These are phyloP conservation scores for Geotrichum candidum DNA, from an alignment of 1,139 yeast species.

Conservation along the genomic window DNA sequence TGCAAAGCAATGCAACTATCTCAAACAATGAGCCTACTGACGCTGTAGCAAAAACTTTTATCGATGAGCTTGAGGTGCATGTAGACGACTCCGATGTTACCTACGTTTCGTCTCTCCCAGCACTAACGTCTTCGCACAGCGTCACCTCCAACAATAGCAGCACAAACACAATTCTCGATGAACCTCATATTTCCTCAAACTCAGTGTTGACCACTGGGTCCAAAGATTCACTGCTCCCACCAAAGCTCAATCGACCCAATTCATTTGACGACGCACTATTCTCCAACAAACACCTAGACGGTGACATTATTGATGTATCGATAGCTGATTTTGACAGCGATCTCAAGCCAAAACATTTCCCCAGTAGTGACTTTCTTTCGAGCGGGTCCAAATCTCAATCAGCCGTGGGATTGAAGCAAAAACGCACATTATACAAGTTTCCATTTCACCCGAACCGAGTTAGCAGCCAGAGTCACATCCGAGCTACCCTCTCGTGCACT, in stretches of 20 bases:
- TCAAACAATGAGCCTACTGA: background rate
- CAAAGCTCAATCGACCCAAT: background rate
- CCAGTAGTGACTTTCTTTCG: background rate
- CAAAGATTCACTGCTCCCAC: background rate
- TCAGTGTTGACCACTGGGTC: background rate
- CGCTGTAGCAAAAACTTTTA: background rate
- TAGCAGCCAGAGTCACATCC: background rate
- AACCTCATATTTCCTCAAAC: background rate
- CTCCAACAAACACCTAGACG: background rate
- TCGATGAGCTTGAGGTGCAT: background rate
- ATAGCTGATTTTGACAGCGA: background rate
- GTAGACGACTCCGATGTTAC: background rate
- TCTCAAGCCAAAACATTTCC: background rate
- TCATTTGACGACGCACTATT: background rate
- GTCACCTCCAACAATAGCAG: background rate
- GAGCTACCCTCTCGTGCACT: background rate
- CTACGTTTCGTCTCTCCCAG: background rate
- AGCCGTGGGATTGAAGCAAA: background rate
- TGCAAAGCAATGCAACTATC: background rate
- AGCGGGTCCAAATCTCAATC: background rate
- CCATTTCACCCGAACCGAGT: background rate
- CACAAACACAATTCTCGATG: background rate
- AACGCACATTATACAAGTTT: background rate
- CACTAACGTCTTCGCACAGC: slow-evolving; percentile 6
- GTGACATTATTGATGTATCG: background rate